Evolutionary conservation across 163 green algal species (phyloP).

Genomic region (Chloromonas sp.): DNA sequence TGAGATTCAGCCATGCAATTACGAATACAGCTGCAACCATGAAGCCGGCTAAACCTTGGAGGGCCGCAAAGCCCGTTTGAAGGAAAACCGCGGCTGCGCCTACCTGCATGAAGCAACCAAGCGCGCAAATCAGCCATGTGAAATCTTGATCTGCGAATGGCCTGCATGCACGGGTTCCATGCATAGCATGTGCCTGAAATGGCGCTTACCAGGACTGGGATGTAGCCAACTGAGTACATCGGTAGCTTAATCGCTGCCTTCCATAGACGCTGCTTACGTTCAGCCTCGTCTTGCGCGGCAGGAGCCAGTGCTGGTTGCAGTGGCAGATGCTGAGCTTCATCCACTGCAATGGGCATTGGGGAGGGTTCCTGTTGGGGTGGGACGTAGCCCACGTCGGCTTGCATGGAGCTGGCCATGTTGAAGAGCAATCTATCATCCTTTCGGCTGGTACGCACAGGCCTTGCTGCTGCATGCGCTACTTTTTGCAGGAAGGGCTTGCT

Average conservation of each 20-base stretch:
- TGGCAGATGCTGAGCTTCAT: neutral
- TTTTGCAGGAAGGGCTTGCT: too few relatives aligned
- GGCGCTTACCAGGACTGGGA: slow-evolving; percentile 74
- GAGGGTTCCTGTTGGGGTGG: too few relatives aligned
- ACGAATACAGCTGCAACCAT: slow-evolving; percentile 59
- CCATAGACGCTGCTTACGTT: slow-evolving; percentile 53
- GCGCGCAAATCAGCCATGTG: too few relatives aligned
- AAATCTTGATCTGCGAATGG: neutral
- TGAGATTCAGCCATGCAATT: slow-evolving; percentile 94
- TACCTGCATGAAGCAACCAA: slow-evolving; percentile 43
- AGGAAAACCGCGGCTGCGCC: slow-evolving; percentile 51
- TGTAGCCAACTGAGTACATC: slow-evolving; percentile 89
- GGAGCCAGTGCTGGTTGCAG: slow-evolving; percentile 14
- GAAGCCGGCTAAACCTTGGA: slow-evolving; percentile 37
- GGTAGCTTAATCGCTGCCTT: slow-evolving; percentile 81
- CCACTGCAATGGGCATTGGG: too few relatives aligned
- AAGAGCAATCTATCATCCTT: too few relatives aligned
- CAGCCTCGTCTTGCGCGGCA: neutral
- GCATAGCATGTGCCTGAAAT: neutral
- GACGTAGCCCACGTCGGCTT: too few relatives aligned
- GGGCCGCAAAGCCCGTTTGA: slow-evolving; percentile 32
- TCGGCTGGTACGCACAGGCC: too few relatives aligned
- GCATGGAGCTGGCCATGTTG: too few relatives aligned
- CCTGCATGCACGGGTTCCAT: neutral
- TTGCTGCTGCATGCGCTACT: too few relatives aligned